Percentiles rank a stretch among this genome's conserved stretches.
These are phyloP conservation scores for Trichosporon coremiiforme DNA, from an alignment of 1,284 basidiomycete genomes.

Conservation along the genomic window DNA sequence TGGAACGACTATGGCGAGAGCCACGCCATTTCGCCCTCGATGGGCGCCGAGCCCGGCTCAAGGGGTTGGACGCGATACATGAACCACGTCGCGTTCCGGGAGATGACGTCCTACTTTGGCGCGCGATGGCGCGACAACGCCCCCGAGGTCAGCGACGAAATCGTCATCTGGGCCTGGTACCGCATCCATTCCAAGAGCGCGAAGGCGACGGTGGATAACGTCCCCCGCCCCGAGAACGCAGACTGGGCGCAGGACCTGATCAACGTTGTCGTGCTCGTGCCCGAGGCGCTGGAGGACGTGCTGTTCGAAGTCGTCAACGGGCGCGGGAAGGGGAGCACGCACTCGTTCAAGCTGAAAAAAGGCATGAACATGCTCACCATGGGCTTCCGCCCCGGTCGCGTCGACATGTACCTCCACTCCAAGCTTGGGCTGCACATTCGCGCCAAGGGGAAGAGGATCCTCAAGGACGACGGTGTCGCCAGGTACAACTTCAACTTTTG, in stretches of 20 bases:
- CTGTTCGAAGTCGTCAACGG: constrained; percentile 35
- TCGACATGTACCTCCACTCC: constrained; percentile 39
- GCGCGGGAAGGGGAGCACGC: background rate
- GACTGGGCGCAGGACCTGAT: constrained; percentile 55
- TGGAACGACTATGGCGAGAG: constrained; percentile 58
- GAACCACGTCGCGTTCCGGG: constrained; percentile 52
- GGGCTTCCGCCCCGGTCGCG: constrained; percentile 45
- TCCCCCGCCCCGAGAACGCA: constrained; percentile 45
- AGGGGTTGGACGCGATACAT: constrained; percentile 51
- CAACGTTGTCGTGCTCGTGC: constrained; percentile 43
- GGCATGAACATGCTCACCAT: constrained; percentile 40
- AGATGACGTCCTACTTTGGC: constrained; percentile 48
- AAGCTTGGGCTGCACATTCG: constrained; percentile 34
- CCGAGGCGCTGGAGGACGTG: constrained; percentile 25
- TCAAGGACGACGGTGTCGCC: constrained; percentile 5
- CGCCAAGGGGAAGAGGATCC: constrained; percentile 41
- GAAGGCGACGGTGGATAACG: constrained; percentile 34
- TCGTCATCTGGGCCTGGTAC: constrained; percentile 49
- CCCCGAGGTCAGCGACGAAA: constrained; percentile 27
- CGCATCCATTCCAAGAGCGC: constrained; percentile 42
- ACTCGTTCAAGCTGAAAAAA: constrained; percentile 21
- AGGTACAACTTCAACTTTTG: constrained; percentile 56
- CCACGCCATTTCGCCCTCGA: constrained; percentile 52
- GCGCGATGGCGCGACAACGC: constrained; percentile 40
- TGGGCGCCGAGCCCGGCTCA: constrained; percentile 53